A percentile compares a stretch with the other conserved stretches of the same genome.
Conservation (phyloP, 305 asterid species). For the Solanum hybrid region DNA sequence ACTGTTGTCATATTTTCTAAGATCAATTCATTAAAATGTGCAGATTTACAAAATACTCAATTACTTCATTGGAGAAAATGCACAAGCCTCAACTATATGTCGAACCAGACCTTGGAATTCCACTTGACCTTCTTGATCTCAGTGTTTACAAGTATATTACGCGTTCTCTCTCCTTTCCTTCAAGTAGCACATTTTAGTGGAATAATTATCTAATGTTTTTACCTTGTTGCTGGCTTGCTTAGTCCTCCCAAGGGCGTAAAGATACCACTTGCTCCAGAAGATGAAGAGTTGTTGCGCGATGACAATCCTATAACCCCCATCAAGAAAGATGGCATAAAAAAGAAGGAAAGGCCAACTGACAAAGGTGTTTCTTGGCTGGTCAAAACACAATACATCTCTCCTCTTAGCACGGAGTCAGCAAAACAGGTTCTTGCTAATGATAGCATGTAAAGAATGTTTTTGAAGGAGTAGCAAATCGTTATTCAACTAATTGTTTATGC, state of each 20-base stretch:
- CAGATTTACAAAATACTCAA: conserved; percentile 84
- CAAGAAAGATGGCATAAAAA: conserved; percentile 78
- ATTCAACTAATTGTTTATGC: background rate
- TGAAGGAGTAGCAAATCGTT: background rate
- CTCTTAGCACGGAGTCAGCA: conserved; percentile 77
- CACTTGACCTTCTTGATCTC: conserved; percentile 96
- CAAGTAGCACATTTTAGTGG: background rate
- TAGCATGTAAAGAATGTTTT: background rate
- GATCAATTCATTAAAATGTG: conserved; percentile 13
- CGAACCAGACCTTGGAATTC: conserved; percentile 98
- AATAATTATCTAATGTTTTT: background rate
- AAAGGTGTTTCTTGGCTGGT: conserved; percentile 98
- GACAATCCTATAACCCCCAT: conserved; percentile 81
- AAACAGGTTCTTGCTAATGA: conserved; percentile 51
- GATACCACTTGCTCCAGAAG: conserved; percentile 73
- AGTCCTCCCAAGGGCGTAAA: conserved; percentile 82
- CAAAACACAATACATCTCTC: conserved; percentile 94
- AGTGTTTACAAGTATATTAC: conserved; percentile 78
- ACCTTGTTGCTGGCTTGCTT: conserved; percentile 14
- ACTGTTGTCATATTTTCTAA: background rate
- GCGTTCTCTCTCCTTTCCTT: background rate
- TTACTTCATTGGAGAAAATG: conserved; percentile 84
- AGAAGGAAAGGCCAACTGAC: conserved; percentile 91
- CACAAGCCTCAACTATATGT: conserved; percentile 93
- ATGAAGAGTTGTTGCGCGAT: conserved; percentile 82